These are phyloP conservation scores for Didymella arachidicola DNA, from an alignment of 2,329 filamentous ascomycete genomes.

Conservation along the genomic window DNA sequence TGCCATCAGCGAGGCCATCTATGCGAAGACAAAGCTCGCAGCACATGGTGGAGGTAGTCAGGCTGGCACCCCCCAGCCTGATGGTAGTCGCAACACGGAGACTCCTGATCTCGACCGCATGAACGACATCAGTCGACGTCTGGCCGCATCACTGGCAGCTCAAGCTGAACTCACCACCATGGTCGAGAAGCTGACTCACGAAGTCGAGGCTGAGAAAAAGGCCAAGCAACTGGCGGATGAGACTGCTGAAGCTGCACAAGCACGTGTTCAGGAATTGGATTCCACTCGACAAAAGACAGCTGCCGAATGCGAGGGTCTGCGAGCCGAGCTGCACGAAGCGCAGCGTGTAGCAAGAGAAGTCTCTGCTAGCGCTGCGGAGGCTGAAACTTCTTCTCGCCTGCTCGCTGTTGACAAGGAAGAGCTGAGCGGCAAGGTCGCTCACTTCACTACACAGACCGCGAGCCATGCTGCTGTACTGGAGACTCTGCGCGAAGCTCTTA, in stretches of 20 bases:
- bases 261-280: constrained; percentile 84
- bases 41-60: constrained; percentile 76
- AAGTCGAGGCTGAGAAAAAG: constrained; percentile 81
- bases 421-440: constrained; percentile 71
- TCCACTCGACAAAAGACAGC: constrained; percentile 82
- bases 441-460: constrained; percentile 70
- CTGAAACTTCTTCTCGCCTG: constrained; percentile 75
- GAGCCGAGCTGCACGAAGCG: constrained; percentile 81
- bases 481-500: constrained; percentile 78
- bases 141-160: constrained; percentile 79
- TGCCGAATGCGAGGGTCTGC: constrained; percentile 83
- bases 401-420: constrained; percentile 88
- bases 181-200: constrained; percentile 71
- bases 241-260: constrained; percentile 80
- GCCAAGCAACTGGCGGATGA: constrained; percentile 88
- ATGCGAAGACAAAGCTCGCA: constrained; percentile 90
- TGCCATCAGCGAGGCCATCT: constrained; percentile 93
- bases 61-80: constrained; percentile 62
- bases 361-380: constrained; percentile 77
- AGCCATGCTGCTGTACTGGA: constrained; percentile 76
- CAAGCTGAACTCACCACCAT: constrained; percentile 84
- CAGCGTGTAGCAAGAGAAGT: constrained; percentile 84
- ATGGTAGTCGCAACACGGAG: constrained; percentile 65
- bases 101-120: constrained; percentile 70
- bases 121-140: constrained; percentile 78